Evolutionary conservation across 768 basidiomycete genomes (phyloP).

Genomic region (Pulveroboletus sp.): DNA sequence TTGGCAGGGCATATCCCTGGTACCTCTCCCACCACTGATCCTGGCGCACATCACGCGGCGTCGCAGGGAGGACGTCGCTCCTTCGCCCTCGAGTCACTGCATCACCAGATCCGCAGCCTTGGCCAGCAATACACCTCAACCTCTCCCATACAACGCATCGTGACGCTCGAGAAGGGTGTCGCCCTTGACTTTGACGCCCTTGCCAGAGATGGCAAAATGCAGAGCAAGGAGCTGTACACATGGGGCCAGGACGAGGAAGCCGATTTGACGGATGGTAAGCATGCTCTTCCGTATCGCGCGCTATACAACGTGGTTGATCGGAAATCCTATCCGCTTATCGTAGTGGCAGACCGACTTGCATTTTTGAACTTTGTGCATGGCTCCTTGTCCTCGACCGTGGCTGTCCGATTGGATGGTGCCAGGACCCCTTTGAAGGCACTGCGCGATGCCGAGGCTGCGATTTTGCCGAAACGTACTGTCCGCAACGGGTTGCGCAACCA

Average conservation of each 20-base stretch:
- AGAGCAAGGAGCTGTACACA: constrained; percentile 80
- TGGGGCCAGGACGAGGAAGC: constrained; percentile 73
- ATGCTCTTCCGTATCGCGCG: neutral
- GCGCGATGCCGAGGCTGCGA: constrained; percentile 60
- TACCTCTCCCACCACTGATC: constrained; percentile 32
- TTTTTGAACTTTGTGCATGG: constrained; percentile 78
- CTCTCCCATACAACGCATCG: constrained; percentile 68
- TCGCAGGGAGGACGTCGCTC: constrained; percentile 43
- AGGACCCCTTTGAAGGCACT: constrained; percentile 66
- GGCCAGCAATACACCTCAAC: constrained; percentile 74
- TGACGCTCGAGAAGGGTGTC: constrained; percentile 74
- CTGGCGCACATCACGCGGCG: constrained; percentile 41
- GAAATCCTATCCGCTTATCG: neutral
- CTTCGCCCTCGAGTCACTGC: constrained; percentile 55
- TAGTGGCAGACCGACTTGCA: constrained; percentile 77
- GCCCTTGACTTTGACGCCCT: constrained; percentile 69
- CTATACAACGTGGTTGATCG: neutral
- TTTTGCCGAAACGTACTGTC: constrained; percentile 58
- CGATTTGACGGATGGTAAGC: constrained; percentile 73
- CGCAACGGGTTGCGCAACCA: constrained; percentile 56
- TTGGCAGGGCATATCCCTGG: constrained; percentile 54
- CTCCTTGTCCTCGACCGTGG: constrained; percentile 56
- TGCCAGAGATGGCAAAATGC: constrained; percentile 59
- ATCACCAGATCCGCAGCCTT: constrained; percentile 67
- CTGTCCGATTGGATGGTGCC: constrained; percentile 57